Evolutionary conservation across 768 basidiomycete genomes (phyloP), one percentile per base, ranked within the genome.

Genomic region (Tricholoma terreum): DNA sequence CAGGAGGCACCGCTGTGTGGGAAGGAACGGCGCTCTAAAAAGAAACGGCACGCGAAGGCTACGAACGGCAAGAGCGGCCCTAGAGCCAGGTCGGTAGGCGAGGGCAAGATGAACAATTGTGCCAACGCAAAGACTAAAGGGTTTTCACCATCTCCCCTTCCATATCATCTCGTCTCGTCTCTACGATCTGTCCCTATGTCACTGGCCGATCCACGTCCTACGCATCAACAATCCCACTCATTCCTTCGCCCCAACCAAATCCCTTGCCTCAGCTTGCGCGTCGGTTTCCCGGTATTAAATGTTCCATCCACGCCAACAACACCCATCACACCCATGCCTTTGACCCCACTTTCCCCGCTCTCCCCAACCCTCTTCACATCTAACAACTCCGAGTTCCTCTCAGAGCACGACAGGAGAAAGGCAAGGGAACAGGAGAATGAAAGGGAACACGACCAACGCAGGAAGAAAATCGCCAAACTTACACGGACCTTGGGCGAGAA

Each of bases 401-500:
- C 40, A 4, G 43, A 46, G 43, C 21, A 4, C 1, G 43, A 46
- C n/a, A n/a, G 36, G 31, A 10, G 31, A 33, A 5, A 33, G 31
- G 31, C 31, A 33, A 10, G 5, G n/a, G 12, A 40, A 27, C 24
- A 27, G 24, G 24, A 38, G 7, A 19, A 19, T 10, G 36, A 17
- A 19, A 67, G 5, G 63, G 75, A 74, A 59, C 60, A 71, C n/a
- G 73, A 79, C 42, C 65, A 75, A 40, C 76, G 72, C 50, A 74
- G 63, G 6, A 67, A 59, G 40, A 67, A 76, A 42, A 75, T 83
- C 69, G 80, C 77, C 12, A 82, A 82, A 67, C 77, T 84, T 22
- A 65, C 70, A 1, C 77, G 80, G 17, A 80, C 80, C 24, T 73
- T 83, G 5, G 82, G 82, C 35, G 82, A 82, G 66, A 75, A 73